These are phyloP conservation scores for Arachnomyces sp. DNA, from an alignment of 2,329 filamentous ascomycete genomes.

Conservation along the genomic window DNA sequence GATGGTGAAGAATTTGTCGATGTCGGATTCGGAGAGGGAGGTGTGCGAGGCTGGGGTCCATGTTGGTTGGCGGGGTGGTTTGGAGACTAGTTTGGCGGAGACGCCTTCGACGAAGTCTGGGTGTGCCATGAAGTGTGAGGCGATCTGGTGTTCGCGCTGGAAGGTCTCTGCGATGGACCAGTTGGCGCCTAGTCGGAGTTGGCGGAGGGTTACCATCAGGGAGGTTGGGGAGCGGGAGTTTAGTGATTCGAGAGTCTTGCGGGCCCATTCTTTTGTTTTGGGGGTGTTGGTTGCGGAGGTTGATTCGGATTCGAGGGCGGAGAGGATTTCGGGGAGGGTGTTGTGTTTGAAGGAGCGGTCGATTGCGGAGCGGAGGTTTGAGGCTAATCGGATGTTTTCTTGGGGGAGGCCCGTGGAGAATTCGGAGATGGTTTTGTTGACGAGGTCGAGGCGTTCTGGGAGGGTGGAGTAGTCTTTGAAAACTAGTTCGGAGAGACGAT, in stretches of 20 bases:
- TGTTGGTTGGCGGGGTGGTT: slow-evolving; percentile 54
- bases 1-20: slow-evolving; percentile 62
- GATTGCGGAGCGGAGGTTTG: slow-evolving; percentile 67
- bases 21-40: slow-evolving; percentile 51
- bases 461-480: slow-evolving; percentile 70
- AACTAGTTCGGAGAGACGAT: slow-evolving; percentile 76
- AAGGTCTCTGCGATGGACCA: slow-evolving; percentile 86
- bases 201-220: slow-evolving; percentile 72
- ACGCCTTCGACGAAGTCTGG: slow-evolving; percentile 90
- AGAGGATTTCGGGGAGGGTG: slow-evolving; percentile 61
- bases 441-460: slow-evolving; percentile 56
- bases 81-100: slow-evolving; percentile 66
- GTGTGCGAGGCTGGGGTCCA: slow-evolving; percentile 70
- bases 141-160: slow-evolving; percentile 75
- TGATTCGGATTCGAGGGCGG: slow-evolving; percentile 50
- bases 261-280: slow-evolving; percentile 63
- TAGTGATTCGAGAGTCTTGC: slow-evolving; percentile 66
- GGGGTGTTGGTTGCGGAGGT: slow-evolving; percentile 51
- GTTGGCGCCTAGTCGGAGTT: slow-evolving; percentile 64
- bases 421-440: slow-evolving; percentile 86
- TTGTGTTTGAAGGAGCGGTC: slow-evolving; percentile 70
- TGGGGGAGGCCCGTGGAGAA: slow-evolving; percentile 78
- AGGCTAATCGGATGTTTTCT: slow-evolving; percentile 59
- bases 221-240: slow-evolving; percentile 73
- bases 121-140: slow-evolving; percentile 78